Evolutionary conservation across 495 filamentous ascomycete species (phyloP), one percentile per base, ranked within the genome.

Genomic region (Penicillium paradoxum): DNA sequence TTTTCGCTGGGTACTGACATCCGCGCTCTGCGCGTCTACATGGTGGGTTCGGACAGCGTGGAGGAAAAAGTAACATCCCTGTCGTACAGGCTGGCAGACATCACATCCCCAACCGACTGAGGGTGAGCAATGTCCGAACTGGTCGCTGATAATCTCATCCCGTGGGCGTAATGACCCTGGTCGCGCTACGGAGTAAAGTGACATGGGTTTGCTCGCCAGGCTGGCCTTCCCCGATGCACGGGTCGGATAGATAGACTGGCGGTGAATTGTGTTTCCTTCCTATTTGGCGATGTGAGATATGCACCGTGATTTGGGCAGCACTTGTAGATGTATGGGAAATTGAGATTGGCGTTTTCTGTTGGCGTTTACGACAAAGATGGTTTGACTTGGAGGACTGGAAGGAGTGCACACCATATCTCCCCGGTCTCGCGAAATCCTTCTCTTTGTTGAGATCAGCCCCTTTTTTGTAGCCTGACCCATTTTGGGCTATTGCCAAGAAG

Each of bases 231-330:
- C 49, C 25, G 48, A 41, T 51, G 39, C 39, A 42, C 38, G 50
- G 41, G 19, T 43, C 29, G 32, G 42, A 45, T 46, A 30, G 24
- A 37, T 21, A n/a, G 17, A 53, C 32, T 53, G 51, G 41, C 51
- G 51, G 42, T 47, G 42, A 51, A 51, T 43, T 51, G 49, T 43
- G 49, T 34, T 32, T 43, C 18, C 29, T 51, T 51, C 29, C 38
- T 43, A 51, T 43, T 51, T 34, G 33, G 19, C 21, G 15, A 27
- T 15, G 42, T 9, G 7, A 15, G 25, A 27, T 13, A 25, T 19
- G 37, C 3, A 25, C 17, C 15, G 3, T 45, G 36, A 29, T 14
- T 39, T 49, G 48, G 29, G 19, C 18, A 9, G 43, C 24, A 7
- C 5, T 32, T 49, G 24, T 6, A 19, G 47, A 32, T 41, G 36